These are phyloP conservation scores for Endocarpon pusillum DNA, from an alignment of 495 filamentous ascomycete species.

Conservation along the genomic window DNA sequence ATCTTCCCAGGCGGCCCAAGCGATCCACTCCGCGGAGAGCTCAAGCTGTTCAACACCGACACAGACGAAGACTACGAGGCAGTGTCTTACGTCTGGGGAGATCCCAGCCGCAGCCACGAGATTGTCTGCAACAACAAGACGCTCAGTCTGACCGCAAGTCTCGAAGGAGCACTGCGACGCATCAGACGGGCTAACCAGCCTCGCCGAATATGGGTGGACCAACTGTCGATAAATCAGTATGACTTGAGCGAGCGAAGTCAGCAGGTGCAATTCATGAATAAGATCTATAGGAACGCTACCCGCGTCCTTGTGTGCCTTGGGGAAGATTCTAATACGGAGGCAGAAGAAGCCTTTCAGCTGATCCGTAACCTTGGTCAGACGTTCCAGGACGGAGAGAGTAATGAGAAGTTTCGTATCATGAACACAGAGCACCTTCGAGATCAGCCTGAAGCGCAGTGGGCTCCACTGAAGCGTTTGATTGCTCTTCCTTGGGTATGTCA, in stretches of 20 bases:
- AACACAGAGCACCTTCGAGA: no score
- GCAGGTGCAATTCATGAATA: background rate
- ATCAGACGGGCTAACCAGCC: no score
- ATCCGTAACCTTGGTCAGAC: background rate
- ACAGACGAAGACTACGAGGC: slow-evolving; percentile 4
- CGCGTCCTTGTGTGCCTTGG: slow-evolving; percentile 1
- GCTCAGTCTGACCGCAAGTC: slow-evolving; percentile 2
- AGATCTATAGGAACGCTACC: background rate
- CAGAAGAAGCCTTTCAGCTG: background rate
- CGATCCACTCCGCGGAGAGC: no score
- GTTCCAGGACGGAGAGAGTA: no score
- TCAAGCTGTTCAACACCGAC: no score
- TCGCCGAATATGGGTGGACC: slow-evolving; percentile 1
- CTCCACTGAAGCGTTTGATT: no score
- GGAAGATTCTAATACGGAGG: background rate
- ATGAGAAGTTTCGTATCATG: no score
- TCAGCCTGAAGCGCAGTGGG: no score
- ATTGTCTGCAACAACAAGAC: slow-evolving; percentile 3
- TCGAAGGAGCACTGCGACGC: slow-evolving; percentile 2
- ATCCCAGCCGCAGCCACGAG: slow-evolving; percentile 1
- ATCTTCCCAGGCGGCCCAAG: no score
- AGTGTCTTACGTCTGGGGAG: slow-evolving; percentile 4
- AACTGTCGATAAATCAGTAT: background rate
- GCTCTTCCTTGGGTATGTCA: background rate
- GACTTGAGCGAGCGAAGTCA: background rate